These are phyloP conservation scores for Cafeteria roenbergensis DNA, from an alignment of 108 stramenopile species.

Conservation along the genomic window DNA sequence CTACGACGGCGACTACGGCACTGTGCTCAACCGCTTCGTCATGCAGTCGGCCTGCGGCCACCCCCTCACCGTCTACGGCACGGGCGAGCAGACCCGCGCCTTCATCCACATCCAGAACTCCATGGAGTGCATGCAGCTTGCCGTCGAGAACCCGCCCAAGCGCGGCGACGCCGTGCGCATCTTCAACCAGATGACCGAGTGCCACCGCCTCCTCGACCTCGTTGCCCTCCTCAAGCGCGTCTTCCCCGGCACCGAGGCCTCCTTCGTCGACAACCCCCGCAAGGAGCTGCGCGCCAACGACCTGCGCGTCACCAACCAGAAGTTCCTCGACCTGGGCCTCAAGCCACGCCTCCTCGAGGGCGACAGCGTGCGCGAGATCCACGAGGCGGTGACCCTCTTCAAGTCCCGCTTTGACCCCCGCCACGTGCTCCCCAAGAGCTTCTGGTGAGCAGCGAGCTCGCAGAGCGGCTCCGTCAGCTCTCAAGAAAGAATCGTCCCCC, in stretches of 20 bases:
- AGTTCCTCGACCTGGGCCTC: slow-evolving; percentile 81
- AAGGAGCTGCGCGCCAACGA: slow-evolving; percentile 95
- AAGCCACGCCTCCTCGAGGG: slow-evolving; percentile 76
- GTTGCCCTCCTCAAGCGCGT: slow-evolving; percentile 74
- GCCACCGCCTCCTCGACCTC: slow-evolving; percentile 83
- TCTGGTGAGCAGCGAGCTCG: too few species aligned
- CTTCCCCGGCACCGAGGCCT: slow-evolving; percentile 73
- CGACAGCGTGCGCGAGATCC: slow-evolving; percentile 77
- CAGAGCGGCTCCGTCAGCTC: too few species aligned
- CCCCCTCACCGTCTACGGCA: slow-evolving; percentile 90
- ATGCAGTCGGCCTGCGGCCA: slow-evolving; percentile 93
- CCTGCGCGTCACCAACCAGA: slow-evolving; percentile 79
- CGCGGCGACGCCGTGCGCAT: slow-evolving; percentile 78
- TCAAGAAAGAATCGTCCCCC: too few species aligned
- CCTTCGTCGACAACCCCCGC: slow-evolving; percentile 82
- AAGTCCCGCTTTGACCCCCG: slow-evolving; percentile 70
- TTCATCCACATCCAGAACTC: slow-evolving; percentile 94
- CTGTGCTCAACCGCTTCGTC: slow-evolving; percentile 89
- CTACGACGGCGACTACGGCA: slow-evolving; percentile 96
- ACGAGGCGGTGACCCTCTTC: slow-evolving; percentile 80
- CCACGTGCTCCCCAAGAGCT: slow-evolving; percentile 80
- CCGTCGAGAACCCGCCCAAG: slow-evolving; percentile 82
- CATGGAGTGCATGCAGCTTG: slow-evolving; percentile 83
- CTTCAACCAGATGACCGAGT: slow-evolving; percentile 93
- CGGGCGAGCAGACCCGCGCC: slow-evolving; percentile 88